phyloP scores from a whole-genome alignment of 1,284 basidiomycete species.

The Sparassis latifolia region DNA sequence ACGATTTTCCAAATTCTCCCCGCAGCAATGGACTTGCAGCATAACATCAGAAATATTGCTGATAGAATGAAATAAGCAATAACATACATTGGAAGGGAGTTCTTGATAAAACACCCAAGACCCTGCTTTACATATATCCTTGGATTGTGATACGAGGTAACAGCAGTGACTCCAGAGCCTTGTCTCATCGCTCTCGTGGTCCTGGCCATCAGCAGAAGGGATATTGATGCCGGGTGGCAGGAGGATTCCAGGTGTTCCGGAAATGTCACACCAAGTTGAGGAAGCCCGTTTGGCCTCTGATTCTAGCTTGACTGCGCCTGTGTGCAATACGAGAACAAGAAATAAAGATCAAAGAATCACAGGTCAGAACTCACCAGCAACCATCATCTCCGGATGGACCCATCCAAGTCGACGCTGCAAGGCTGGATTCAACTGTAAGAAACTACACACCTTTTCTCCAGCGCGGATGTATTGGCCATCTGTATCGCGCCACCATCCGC shows the following conservation, averaged over 20 bases:
- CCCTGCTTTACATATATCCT: constrained; percentile 10
- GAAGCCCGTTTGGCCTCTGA: not conserved
- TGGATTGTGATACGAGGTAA: constrained; percentile 6
- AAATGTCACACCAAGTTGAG: not conserved
- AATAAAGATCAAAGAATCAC: not conserved
- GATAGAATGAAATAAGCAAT: not conserved
- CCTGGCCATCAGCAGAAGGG: no score
- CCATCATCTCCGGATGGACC: not conserved
- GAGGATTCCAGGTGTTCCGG: not conserved
- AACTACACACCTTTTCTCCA: constrained; percentile 4
- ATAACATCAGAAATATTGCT: not conserved
- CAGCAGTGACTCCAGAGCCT: constrained; percentile 4
- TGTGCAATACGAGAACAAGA: not conserved
- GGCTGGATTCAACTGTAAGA: not conserved
- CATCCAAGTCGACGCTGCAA: not conserved
- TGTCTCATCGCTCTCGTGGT: not conserved
- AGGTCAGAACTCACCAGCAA: not conserved
- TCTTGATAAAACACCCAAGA: constrained; percentile 14
- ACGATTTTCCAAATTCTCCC: constrained; percentile 5
- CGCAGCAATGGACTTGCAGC: not conserved
- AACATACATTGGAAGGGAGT: not conserved
- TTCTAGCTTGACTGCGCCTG: constrained; percentile 3
- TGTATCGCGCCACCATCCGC: constrained; percentile 13
- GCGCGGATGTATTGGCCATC: constrained; percentile 8
- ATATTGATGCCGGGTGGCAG: not conserved